Conservation (phyloP, 345 rosid species). For the Salix suchowensis region DNA sequence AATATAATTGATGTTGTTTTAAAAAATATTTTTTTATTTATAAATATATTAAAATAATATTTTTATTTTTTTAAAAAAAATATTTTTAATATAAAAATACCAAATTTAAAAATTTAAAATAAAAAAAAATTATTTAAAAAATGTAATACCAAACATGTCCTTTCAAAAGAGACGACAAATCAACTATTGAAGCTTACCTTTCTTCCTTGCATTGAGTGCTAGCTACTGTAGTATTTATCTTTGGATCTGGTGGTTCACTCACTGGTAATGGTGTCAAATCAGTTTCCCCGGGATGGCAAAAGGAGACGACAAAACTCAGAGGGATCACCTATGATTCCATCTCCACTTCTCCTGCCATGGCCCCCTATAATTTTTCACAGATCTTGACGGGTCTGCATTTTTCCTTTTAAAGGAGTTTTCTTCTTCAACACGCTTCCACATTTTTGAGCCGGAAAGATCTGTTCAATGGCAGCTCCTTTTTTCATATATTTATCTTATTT, state of each 20-base stretch:
- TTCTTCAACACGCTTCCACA: neutral
- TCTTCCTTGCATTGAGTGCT: neutral
- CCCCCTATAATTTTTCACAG: neutral
- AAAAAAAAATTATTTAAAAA: no score
- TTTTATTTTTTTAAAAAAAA: no score
- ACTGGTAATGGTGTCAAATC: slow-evolving; percentile 1
- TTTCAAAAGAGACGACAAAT: no score
- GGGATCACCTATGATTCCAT: neutral
- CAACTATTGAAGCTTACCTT: neutral
- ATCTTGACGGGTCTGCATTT: neutral
- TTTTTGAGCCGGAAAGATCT: neutral
- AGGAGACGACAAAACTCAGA: neutral
- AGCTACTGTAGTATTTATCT: neutral
- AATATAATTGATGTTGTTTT: no score
- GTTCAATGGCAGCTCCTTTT: neutral
- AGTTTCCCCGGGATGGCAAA: neutral
- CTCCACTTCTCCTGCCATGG: neutral
- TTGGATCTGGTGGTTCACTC: neutral
- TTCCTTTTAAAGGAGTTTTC: neutral
- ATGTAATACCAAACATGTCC: no score
- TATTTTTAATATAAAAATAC: no score
- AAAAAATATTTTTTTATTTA: no score
- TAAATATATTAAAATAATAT: no score
- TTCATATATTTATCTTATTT: no score
- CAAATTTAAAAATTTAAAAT: no score